Conservation (phyloP, 192 early-diverging fungal species). For the Chytriomyces sp. region DNA sequence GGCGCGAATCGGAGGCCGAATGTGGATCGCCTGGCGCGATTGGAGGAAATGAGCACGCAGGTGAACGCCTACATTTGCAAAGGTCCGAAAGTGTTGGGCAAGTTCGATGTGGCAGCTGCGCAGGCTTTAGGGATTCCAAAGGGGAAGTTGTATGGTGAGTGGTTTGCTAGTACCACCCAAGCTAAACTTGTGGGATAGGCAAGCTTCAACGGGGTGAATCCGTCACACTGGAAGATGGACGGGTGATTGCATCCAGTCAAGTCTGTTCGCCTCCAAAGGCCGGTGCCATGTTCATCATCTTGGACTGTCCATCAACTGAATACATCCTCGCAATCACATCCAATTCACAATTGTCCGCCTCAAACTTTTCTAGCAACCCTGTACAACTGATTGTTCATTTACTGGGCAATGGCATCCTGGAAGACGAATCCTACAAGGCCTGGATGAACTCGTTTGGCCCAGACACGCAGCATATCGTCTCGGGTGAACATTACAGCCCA, state of each 20-base stretch:
- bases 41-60: neutral
- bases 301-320: constrained; percentile 40
- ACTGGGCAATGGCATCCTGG: constrained; percentile 58
- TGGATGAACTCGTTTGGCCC: constrained; percentile 75
- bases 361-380: constrained; percentile 19
- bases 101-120: constrained; percentile 69
- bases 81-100: constrained; percentile 69
- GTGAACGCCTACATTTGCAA: constrained; percentile 68
- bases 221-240: constrained; percentile 63
- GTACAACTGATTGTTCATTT: constrained; percentile 66
- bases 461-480: constrained; percentile 76
- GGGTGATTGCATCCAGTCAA: constrained; percentile 70
- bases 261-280: constrained; percentile 61
- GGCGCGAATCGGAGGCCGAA: neutral
- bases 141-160: too few species aligned
- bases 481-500: constrained; percentile 62
- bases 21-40: neutral
- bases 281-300: constrained; percentile 50
- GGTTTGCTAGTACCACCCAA: too few species aligned
- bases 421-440: constrained; percentile 59
- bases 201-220: constrained; percentile 61
- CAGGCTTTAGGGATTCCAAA: constrained; percentile 54
- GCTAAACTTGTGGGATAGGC: constrained; percentile 37
- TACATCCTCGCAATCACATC: constrained; percentile 31
- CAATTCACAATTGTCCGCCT: constrained; percentile 24